A percentile compares a stretch with the other conserved stretches of the same genome.
phyloP scores from a whole-genome alignment of 192 early-diverging fungal genomes.

The Allomyces javanicus region DNA sequence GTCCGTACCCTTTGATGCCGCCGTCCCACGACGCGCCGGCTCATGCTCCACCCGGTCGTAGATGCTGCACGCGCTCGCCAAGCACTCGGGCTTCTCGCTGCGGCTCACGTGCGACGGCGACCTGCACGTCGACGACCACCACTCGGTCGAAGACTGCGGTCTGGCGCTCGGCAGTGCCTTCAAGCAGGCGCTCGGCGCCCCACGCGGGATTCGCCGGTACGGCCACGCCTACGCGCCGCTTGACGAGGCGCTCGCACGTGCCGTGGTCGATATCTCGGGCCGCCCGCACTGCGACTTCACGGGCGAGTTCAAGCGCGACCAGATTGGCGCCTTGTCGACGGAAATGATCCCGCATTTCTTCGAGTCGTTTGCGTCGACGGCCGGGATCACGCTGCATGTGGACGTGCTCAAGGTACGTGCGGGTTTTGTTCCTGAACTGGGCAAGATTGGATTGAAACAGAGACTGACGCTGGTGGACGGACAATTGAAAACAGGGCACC shows the following conservation, averaged over 20 bases:
- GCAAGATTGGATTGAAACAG: no score
- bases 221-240: slow-evolving; percentile 88
- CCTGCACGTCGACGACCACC: slow-evolving; percentile 95
- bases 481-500: slow-evolving; percentile 22
- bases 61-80: slow-evolving; percentile 97
- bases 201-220: slow-evolving; percentile 77
- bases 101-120: slow-evolving; percentile 71
- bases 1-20: slow-evolving; percentile 16
- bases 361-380: slow-evolving; percentile 72
- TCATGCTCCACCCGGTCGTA: slow-evolving; percentile 9
- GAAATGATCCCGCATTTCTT: slow-evolving; percentile 99
- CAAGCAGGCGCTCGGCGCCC: slow-evolving; percentile 72
- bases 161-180: slow-evolving; percentile 87
- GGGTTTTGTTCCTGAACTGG: no score
- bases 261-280: slow-evolving; percentile 95
- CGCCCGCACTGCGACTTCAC: slow-evolving; percentile 47
- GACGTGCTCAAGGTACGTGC: slow-evolving; percentile 51
- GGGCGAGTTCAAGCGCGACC: slow-evolving; percentile 78
- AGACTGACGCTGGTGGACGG: no score
- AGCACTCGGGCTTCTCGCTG: slow-evolving; percentile 84
- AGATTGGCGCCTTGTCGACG: slow-evolving; percentile 69
- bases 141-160: slow-evolving; percentile 89
- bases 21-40: not conserved
- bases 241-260: slow-evolving; percentile 82
- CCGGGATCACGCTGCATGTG: slow-evolving; percentile 88